Evolutionary conservation across 148 eudicot species (phyloP).

Genomic region (Amaranthus palmeri): DNA sequence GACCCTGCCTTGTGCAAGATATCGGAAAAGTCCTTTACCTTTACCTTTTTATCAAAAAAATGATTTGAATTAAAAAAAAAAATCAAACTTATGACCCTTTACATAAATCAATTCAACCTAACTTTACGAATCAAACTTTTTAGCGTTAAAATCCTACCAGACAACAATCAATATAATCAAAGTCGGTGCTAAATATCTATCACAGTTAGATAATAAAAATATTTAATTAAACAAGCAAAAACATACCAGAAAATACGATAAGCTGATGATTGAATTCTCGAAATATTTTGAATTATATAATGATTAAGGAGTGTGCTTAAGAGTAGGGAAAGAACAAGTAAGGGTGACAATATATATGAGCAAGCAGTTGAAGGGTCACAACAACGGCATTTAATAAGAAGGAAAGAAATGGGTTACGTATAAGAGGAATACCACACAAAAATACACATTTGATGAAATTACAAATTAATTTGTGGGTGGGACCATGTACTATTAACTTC

Average conservation of each 20-base stretch:
- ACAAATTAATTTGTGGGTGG: neutral
- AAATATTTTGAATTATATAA: neutral
- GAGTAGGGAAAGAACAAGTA: neutral
- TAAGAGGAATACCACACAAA: slow-evolving; percentile 12
- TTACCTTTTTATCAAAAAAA: too few relatives aligned
- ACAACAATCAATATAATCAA: too few relatives aligned
- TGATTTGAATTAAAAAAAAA: neutral
- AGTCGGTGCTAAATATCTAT: too few relatives aligned
- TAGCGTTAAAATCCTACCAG: too few relatives aligned
- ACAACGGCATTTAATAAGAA: slow-evolving; percentile 11
- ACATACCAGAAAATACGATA: neutral
- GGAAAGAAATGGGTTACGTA: slow-evolving; percentile 8
- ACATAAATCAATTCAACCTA: too few relatives aligned
- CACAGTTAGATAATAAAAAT: neutral
- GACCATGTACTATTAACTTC: neutral
- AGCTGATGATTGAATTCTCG: too few relatives aligned
- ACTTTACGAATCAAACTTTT: too few relatives aligned
- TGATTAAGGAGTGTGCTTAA: neutral
- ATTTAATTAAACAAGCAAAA: neutral
- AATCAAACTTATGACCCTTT: neutral
- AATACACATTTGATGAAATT: slow-evolving; percentile 6
- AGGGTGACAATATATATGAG: neutral
- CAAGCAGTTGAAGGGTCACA: neutral
- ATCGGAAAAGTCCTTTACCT: too few relatives aligned
- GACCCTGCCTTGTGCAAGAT: too few relatives aligned